Base-by-base conservation (phyloP, 2,329 filamentous ascomycete genomes). In the Microsporum audouinii region DNA sequence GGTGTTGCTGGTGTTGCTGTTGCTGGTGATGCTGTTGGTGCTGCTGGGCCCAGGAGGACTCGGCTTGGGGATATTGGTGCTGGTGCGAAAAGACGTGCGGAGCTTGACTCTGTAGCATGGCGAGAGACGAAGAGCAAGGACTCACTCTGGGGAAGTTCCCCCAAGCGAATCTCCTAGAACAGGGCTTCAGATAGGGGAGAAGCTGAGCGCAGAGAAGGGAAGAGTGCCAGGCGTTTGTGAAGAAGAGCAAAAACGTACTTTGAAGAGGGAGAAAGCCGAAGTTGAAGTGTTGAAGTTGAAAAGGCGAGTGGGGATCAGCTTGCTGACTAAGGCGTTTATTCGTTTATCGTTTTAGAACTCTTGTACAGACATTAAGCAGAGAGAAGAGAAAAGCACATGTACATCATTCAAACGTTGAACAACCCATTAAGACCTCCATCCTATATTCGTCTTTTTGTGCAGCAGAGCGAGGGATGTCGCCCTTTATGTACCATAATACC, bases 61-160 rank as follows among this genome's bases (percentile, higher is more conserved):
- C 51, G 66, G 76, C 72, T 66, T 78, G 77, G 29, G 75, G 76
- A 62, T 79, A 79, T 68, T 79, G 79, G 67, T 80, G 79, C 70
- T 82, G 80, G 68, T 85, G 82, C 60, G 81, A 80, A 72, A 84
- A 84, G 71, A 83, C 77, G 77, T 85, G 82, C 72, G 83, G 81
- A 72, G 79, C 78, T 74, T 79, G 76, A 71, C 76, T 73, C 74
- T 76, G 74, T 62, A 76, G 73, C 74, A 76, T 76, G 70, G 67
- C 72, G 74, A 68, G 66, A 66, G 66, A 68, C 65, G 67, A 66
- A 66, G 67, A 61, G 63, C 63, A 55, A 27, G 31, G 36, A 43
- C 14, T 38, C 59, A 57, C 59, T 60, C 45, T 63, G 41, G 51
- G 62, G 60, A 61, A 63, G 56, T 59, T 61, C 61, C 65, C 43